Percentiles rank a stretch among this genome's conserved stretches.
Evolutionary conservation across 2,329 filamentous ascomycete genomes (phyloP).

Genomic region (Penicillium sp.): DNA sequence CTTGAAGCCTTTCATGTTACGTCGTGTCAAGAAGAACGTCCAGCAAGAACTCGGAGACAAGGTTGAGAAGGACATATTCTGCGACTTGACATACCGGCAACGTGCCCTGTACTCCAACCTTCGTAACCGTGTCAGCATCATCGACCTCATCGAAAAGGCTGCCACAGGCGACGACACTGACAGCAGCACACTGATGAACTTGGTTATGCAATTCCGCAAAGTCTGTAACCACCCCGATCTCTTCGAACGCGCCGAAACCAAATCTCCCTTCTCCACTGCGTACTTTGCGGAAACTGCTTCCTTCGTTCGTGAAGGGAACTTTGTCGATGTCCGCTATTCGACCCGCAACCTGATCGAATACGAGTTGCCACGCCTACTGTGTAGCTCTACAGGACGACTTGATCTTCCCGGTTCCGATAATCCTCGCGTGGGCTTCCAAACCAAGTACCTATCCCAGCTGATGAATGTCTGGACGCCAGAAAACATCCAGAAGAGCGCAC

Average conservation of each 20-base stretch:
- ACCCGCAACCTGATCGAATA: constrained; percentile 80
- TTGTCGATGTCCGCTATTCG: constrained; percentile 75
- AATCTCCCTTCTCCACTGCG: constrained; percentile 72
- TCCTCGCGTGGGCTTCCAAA: constrained; percentile 65
- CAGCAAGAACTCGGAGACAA: constrained; percentile 98
- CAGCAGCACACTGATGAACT: constrained; percentile 92
- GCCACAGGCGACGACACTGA: constrained; percentile 90
- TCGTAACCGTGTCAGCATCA: constrained; percentile 93
- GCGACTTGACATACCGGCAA: constrained; percentile 91
- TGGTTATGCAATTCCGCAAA: constrained; percentile 99
- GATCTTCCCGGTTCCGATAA: constrained; percentile 67
- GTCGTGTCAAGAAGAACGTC: constrained; percentile 98
- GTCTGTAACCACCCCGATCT: constrained; percentile 97
- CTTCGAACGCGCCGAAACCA: constrained; percentile 88
- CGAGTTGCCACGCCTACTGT: constrained; percentile 70
- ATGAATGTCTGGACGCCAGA: constrained; percentile 87
- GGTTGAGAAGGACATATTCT: constrained; percentile 93
- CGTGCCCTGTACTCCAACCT: constrained; percentile 86
- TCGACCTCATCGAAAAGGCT: constrained; percentile 96
- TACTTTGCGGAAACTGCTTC: constrained; percentile 91
- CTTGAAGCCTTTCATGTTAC: constrained; percentile 97
- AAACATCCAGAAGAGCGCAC: constrained; percentile 58
- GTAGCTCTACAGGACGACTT: constrained; percentile 68
- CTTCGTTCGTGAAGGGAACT: constrained; percentile 78
- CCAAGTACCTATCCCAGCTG: constrained; percentile 65